phyloP scores from a whole-genome alignment of 352 stramenopile species.

The Saprolegnia diclina region DNA sequence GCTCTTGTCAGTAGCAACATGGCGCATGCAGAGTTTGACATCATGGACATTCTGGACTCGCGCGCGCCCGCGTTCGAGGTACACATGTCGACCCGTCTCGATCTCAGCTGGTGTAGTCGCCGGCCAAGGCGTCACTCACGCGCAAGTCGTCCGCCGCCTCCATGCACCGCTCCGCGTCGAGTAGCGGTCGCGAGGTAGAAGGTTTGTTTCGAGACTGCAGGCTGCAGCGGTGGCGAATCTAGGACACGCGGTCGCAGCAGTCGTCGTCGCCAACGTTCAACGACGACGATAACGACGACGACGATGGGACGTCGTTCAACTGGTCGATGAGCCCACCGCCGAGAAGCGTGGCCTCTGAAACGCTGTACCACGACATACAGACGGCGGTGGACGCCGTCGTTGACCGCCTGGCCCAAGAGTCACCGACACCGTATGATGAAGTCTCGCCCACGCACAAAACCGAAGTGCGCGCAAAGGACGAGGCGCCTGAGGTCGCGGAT shows the following conservation, averaged over 20 bases:
- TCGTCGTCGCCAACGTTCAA: not conserved
- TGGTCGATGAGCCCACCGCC: not conserved
- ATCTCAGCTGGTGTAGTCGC: not conserved
- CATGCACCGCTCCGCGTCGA: too few species aligned
- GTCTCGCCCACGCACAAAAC: too few species aligned
- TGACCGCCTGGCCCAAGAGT: not conserved
- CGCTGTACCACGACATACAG: constrained; percentile 24
- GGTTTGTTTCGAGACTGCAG: too few species aligned
- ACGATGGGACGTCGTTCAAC: not conserved
- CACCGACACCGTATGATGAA: too few species aligned
- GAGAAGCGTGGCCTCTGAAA: not conserved
- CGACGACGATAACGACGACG: not conserved
- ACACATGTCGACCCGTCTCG: too few species aligned
- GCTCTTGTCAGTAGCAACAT: not conserved
- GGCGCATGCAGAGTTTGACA: not conserved
- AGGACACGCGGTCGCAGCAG: not conserved
- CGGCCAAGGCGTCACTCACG: too few species aligned
- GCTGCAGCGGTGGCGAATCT: not conserved
- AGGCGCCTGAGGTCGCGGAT: not conserved
- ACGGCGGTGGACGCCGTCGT: constrained; percentile 19
- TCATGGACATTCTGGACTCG: constrained; percentile 2
- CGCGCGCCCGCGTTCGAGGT: not conserved
- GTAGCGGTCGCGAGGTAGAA: too few species aligned
- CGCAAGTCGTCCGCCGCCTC: too few species aligned
- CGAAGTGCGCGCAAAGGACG: not conserved